These are phyloP conservation scores for Starmera pachycereana DNA, from an alignment of 805 yeast species.

Conservation along the genomic window DNA sequence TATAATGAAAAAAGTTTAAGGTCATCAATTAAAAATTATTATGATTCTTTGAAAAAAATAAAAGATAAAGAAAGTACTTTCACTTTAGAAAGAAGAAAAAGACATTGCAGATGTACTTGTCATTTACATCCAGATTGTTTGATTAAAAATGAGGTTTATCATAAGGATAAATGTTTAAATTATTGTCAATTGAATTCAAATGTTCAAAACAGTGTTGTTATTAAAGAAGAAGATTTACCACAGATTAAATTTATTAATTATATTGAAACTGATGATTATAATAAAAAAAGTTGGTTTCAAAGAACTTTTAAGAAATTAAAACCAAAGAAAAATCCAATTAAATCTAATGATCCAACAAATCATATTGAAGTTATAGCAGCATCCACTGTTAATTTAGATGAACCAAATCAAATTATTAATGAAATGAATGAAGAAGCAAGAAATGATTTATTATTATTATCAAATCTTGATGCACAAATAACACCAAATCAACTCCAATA, in stretches of 20 bases:
- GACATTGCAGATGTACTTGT: not conserved
- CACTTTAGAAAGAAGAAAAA: not conserved
- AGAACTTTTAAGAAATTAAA: not conserved
- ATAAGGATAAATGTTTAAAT: not conserved
- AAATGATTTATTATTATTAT: not conserved
- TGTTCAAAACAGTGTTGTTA: not conserved
- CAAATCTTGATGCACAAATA: not conserved
- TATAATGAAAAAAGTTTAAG: not conserved
- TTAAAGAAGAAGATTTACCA: no score
- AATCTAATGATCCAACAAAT: not conserved
- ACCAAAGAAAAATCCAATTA: not conserved
- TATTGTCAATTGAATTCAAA: not conserved
- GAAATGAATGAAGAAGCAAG: not conserved
- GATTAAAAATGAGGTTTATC: not conserved
- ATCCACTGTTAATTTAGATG: constrained; percentile 1
- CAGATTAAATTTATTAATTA: constrained; percentile 4
- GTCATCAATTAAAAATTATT: not conserved
- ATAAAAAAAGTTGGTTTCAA: not conserved
- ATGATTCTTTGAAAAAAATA: not conserved
- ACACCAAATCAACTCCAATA: not conserved
- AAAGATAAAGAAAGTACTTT: not conserved
- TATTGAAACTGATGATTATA: constrained; percentile 1
- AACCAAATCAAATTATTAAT: not conserved
- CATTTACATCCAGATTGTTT: not conserved
- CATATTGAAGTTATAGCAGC: constrained; percentile 8